Evolutionary conservation across 805 yeast species (phyloP).

Genomic region (Myxozyma neotropica): DNA sequence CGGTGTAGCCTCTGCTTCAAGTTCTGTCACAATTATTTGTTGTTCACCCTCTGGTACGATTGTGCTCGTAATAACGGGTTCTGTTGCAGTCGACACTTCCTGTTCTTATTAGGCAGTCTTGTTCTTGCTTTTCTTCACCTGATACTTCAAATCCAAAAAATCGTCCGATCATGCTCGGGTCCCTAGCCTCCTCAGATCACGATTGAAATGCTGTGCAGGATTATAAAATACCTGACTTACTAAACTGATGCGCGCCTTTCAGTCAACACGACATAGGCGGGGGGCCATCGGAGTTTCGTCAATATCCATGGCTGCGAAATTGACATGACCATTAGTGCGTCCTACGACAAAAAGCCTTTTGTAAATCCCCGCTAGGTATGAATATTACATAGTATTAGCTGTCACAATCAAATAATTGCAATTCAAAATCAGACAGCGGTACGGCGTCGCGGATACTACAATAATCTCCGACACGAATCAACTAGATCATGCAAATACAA

Average conservation of each 20-base stretch:
- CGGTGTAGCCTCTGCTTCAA: background rate
- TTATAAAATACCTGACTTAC: slow-evolving; percentile 89
- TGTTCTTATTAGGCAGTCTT: slow-evolving; percentile 15
- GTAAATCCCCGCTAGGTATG: no score
- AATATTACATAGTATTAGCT: no score
- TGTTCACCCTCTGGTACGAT: slow-evolving; percentile 9
- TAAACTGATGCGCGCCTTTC: slow-evolving; percentile 88
- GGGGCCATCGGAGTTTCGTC: slow-evolving; percentile 6
- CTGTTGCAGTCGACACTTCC: slow-evolving; percentile 3
- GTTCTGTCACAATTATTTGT: background rate
- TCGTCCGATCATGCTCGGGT: slow-evolving; percentile 83
- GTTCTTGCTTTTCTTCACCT: slow-evolving; percentile 38
- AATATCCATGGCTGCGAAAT: slow-evolving; percentile 3
- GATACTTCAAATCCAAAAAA: slow-evolving; percentile 49
- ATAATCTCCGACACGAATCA: no score
- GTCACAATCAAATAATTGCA: no score
- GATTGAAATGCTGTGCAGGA: slow-evolving; percentile 94
- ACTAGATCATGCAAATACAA: no score
- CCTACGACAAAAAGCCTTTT: no score
- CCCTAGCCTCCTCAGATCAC: slow-evolving; percentile 83
- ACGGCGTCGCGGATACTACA: no score
- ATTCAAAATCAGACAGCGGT: no score
- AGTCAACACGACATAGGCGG: slow-evolving; percentile 34
- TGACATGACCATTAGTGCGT: background rate
- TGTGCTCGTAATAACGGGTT: slow-evolving; percentile 21